These are phyloP conservation scores for Daldinia sp. DNA, from an alignment of 2,329 filamentous ascomycete species.

Conservation along the genomic window DNA sequence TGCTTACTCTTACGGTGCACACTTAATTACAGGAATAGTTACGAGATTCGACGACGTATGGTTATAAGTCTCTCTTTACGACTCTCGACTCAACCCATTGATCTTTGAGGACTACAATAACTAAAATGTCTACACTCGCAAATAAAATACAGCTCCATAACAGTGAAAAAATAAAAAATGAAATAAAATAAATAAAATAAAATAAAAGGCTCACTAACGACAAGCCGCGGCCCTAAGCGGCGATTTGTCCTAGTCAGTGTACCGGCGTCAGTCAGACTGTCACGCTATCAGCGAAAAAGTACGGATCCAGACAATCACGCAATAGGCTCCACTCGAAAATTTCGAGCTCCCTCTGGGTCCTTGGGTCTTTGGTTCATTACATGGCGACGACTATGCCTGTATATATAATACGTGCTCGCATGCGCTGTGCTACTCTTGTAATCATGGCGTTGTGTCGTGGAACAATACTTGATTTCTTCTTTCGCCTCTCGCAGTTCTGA, in stretches of 20 bases:
- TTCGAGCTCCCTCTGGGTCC: slow-evolving; percentile 3
- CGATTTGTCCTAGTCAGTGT: slow-evolving; percentile 9
- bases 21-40: neutral
- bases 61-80: neutral
- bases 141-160: too few relatives aligned
- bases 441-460: neutral
- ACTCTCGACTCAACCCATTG: neutral
- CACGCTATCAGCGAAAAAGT: slow-evolving; percentile 25
- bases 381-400: neutral
- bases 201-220: slow-evolving; percentile 1
- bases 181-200: too few relatives aligned
- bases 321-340: slow-evolving; percentile 33
- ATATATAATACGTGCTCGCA: slow-evolving; percentile 15
- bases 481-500: neutral
- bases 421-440: neutral
- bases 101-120: neutral
- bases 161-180: too few relatives aligned
- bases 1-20: neutral
- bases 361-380: neutral
- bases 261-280: slow-evolving; percentile 14
- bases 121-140: neutral
- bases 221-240: slow-evolving; percentile 10
- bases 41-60: neutral
- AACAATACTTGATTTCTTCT: too few relatives aligned
- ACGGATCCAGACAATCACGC: slow-evolving; percentile 34